A percentile compares a stretch with the other conserved stretches of the same genome.
phyloP scores from a whole-genome alignment of 768 basidiomycete species.

The Clathrus columnatus region DNA sequence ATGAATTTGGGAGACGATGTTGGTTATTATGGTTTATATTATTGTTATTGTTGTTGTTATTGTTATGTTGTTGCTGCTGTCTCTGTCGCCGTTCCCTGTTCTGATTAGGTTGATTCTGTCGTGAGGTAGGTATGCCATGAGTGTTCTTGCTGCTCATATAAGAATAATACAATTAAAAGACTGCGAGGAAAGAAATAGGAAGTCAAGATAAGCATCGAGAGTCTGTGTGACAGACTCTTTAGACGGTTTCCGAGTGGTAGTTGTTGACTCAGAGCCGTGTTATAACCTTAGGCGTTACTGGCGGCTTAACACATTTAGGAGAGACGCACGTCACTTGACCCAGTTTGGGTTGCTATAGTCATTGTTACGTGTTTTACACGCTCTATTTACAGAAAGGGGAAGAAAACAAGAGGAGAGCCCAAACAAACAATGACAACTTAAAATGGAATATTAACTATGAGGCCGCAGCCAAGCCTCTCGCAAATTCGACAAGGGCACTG shows the following conservation, averaged over 20 bases:
- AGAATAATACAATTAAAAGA: background rate
- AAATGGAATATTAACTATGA: background rate
- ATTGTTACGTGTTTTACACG: background rate
- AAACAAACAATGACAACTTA: background rate
- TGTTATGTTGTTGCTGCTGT: background rate
- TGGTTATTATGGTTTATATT: background rate
- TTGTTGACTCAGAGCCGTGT: too few species aligned
- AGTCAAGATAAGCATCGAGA: background rate
- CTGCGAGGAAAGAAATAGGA: background rate
- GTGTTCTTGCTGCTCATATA: background rate
- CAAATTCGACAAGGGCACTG: slow-evolving; percentile 21
- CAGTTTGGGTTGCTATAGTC: background rate
- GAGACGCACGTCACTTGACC: background rate
- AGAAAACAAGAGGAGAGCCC: background rate
- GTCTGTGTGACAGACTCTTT: background rate
- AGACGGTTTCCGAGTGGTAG: too few species aligned
- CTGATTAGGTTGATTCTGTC: background rate
- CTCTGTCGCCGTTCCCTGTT: background rate
- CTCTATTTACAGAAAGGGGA: background rate
- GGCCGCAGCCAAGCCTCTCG: slow-evolving; percentile 10
- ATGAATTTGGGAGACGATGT: background rate
- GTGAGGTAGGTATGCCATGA: background rate
- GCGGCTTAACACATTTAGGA: background rate
- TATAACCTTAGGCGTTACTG: background rate
- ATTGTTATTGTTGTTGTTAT: background rate